Base-by-base conservation (phyloP, 2,329 filamentous ascomycete genomes). In the Cercospora citrullina region DNA sequence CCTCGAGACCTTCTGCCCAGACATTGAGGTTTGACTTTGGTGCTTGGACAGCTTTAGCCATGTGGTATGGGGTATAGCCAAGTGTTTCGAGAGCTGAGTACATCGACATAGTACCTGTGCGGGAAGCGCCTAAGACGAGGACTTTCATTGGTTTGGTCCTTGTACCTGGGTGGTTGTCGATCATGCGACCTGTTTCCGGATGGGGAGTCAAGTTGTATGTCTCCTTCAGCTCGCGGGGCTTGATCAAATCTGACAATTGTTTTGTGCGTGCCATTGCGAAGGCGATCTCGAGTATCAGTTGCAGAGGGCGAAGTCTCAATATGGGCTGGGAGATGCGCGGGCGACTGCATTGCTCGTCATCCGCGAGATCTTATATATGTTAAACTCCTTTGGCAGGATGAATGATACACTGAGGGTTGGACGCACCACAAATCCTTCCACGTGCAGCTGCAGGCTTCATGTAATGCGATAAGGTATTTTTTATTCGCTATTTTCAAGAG, bases 51-150 rank as follows among this genome's bases (percentile, higher is more conserved):
- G 71, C 73, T 53, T 68, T 68, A n/a, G 63, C 64, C 66, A 73
- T 72, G 68, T 74, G 73, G 61, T 73, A 72, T 2, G 65, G 68
- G 16, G 60, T 64, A 64, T 71, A 75, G 57, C 68, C 72, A 4
- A 75, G 68, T 18, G 63, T 48, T 42, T 69, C 60, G 12, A 75
- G 65, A 9, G 72, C 72, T 5, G 63, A 60, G 48, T 51, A 68
- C 18, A 73, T 64, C 4, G 70, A 72, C 59, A 73, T 68, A 1
- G 74, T 76, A 2, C 74, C 74, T 18, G 72, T 76, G 16, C 74
- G 71, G 10, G 68, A 69, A 30, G 71, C 53, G n/a, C 72, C 73
- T 16, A 75, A 65, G 31, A 72, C 67, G 12, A 76, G 69, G 14
- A 75, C 67, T 42, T 67, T 48, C 69, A 76, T 74, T 5, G 70